These are phyloP conservation scores for Cadophora malorum DNA, from an alignment of 2,329 filamentous ascomycete genomes.

Conservation along the genomic window DNA sequence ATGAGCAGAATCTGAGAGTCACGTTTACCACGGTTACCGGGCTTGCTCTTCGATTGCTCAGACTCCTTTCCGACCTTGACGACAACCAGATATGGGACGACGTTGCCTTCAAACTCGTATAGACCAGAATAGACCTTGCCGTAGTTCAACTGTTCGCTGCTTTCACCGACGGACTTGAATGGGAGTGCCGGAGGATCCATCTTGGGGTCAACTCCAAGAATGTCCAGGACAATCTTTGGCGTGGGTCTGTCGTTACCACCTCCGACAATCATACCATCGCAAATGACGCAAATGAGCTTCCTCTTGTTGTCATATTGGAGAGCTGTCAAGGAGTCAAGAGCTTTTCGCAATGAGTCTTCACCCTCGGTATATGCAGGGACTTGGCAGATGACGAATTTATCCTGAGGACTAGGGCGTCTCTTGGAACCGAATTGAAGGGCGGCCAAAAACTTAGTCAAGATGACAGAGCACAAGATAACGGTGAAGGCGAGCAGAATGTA, in stretches of 20 bases:
- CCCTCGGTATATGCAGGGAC: constrained; percentile 98
- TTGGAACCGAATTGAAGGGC: constrained; percentile 95
- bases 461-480: constrained; percentile 80
- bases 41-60: constrained; percentile 88
- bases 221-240: constrained; percentile 96
- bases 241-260: constrained; percentile 95
- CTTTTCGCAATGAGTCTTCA: constrained; percentile 92
- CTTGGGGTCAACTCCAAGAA: constrained; percentile 95
- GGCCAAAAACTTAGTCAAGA: constrained; percentile 87
- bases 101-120: constrained; percentile 96
- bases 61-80: constrained; percentile 98
- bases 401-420: constrained; percentile 84
- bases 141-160: constrained; percentile 94
- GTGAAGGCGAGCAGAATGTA: constrained; percentile 89
- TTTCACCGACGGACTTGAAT: constrained; percentile 90
- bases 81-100: constrained; percentile 93
- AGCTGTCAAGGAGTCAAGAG: constrained; percentile 90
- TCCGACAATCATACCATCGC: constrained; percentile 96
- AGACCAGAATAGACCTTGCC: constrained; percentile 98
- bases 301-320: constrained; percentile 98
- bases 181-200: constrained; percentile 92
- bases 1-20: constrained; percentile 96
- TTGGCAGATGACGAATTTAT: constrained; percentile 99
- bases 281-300: constrained; percentile 95
- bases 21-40: constrained; percentile 97